Evolutionary conservation across 352 stramenopile species (phyloP).

Genomic region (Plasmopara muralis): DNA sequence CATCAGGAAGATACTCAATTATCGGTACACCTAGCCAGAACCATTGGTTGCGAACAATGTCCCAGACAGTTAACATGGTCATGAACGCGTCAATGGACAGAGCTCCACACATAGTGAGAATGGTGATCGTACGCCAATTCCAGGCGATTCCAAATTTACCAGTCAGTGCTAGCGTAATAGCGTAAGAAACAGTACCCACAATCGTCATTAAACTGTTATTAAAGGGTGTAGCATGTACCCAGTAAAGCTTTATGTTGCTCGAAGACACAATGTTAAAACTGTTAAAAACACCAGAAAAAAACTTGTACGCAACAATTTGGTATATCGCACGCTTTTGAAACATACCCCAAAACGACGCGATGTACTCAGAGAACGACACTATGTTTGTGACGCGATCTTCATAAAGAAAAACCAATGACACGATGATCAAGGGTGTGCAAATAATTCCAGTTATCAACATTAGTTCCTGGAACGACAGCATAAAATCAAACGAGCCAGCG

Average conservation of each 20-base stretch:
- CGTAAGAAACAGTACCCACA: slow-evolving; percentile 33
- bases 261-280: slow-evolving; percentile 48
- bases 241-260: slow-evolving; percentile 46
- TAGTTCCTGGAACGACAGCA: slow-evolving; percentile 33
- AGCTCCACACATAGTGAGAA: slow-evolving; percentile 27
- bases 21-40: slow-evolving; percentile 51
- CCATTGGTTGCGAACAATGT: slow-evolving; percentile 44
- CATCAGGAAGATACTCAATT: slow-evolving; percentile 37
- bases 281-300: slow-evolving; percentile 52
- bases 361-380: slow-evolving; percentile 22
- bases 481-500: slow-evolving; percentile 30
- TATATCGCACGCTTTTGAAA: slow-evolving; percentile 48
- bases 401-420: slow-evolving; percentile 30
- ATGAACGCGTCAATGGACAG: slow-evolving; percentile 36
- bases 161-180: slow-evolving; percentile 28
- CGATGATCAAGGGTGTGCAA: slow-evolving; percentile 20
- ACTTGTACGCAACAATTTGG: slow-evolving; percentile 52
- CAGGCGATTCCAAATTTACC: slow-evolving; percentile 38
- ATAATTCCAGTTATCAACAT: slow-evolving; percentile 32
- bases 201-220: slow-evolving; percentile 46
- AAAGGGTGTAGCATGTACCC: slow-evolving; percentile 49
- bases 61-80: slow-evolving; percentile 44
- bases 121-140: slow-evolving; percentile 43
- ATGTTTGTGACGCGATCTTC: slow-evolving; percentile 24
- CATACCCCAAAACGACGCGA: slow-evolving; percentile 36